Conservation (phyloP, 495 filamentous ascomycete species). For the Clavariopsis aquatica region DNA sequence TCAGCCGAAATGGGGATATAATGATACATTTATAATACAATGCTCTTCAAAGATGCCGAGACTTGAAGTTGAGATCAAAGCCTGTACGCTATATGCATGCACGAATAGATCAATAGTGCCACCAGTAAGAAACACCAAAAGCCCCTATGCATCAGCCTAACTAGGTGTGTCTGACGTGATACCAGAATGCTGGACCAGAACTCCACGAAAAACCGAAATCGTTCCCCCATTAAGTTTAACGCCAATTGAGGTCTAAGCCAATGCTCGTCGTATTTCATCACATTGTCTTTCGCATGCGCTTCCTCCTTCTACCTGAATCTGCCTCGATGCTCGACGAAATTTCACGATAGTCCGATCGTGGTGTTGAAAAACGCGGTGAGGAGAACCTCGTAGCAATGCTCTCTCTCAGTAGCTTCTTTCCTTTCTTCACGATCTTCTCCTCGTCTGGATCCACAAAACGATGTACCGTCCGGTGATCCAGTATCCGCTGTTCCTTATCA, state of each 20-base stretch:
- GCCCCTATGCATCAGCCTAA: not conserved
- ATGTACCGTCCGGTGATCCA: slow-evolving; percentile 47
- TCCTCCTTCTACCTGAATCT: slow-evolving; percentile 21
- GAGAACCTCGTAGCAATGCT: slow-evolving; percentile 14
- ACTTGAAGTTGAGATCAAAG: not conserved
- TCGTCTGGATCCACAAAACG: slow-evolving; percentile 47
- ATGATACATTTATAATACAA: no score
- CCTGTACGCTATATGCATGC: not conserved
- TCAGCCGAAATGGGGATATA: no score
- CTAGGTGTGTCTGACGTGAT: not conserved
- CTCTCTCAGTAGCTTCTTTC: slow-evolving; percentile 12
- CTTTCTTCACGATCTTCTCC: slow-evolving; percentile 40
- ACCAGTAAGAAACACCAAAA: not conserved
- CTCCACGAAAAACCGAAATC: not conserved
- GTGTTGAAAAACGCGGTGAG: slow-evolving; percentile 25
- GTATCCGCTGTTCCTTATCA: slow-evolving; percentile 66
- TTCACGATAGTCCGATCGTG: slow-evolving; percentile 3
- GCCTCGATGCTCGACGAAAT: slow-evolving; percentile 17
- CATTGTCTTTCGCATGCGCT: slow-evolving; percentile 17
- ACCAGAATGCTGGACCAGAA: not conserved
- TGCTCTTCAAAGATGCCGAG: no score
- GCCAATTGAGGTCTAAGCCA: not conserved
- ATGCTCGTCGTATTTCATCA: not conserved
- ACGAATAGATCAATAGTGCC: not conserved
- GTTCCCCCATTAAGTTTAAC: not conserved